Evolutionary conservation across 2,329 filamentous ascomycete genomes (phyloP), one percentile per base, ranked within the genome.

Genomic region (Alternaria consortialis): DNA sequence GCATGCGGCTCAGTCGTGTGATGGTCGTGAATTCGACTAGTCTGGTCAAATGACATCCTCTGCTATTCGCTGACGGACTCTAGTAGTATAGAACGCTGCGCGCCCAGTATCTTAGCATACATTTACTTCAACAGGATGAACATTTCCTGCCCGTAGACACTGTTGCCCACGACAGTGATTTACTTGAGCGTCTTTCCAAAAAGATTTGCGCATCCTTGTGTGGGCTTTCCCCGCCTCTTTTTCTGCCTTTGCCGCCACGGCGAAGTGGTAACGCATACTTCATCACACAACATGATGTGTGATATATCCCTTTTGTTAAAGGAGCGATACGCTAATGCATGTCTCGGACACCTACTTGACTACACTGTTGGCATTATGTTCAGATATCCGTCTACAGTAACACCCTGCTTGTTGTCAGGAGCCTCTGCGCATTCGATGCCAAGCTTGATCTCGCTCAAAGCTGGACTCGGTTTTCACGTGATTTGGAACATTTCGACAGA

Each of bases 1-100:
- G 58, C 32, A 54, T 56, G 62, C 64, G 62, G 64, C 62, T 68
- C 53, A 58, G 52, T 53, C 52, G 53, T 57, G 47, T 44, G 36
- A 53, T 50, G 31, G 37, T 25, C 46, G 43, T 43, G 27, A 55
- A 53, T 25, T 37, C 20, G 57, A 32, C 37, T 53, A 47, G 29
- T 37, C 46, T 46, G 50, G 58, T 27, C 46, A 31, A 23, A 25
- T 40, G 40, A 34, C 46, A n/a, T 17, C 44, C 29, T 48, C 25
- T 52, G 23, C 23, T 39, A 48, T 60, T 56, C 20, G 40, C 31
- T 15, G 17, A 46, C 48, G 12, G 48, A 31, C 42, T 29, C 17
- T 52, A 15, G 29, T 12, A 23, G 15, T 29, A 37, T 25, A 56
- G 40, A 20, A 37, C 39, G 39, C 36, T 56, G 17, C 25, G 40